Percentiles rank a stretch among this genome's conserved stretches.
Evolutionary conservation across 768 basidiomycete species (phyloP).

Genomic region (Rhodotorula paludigena): DNA sequence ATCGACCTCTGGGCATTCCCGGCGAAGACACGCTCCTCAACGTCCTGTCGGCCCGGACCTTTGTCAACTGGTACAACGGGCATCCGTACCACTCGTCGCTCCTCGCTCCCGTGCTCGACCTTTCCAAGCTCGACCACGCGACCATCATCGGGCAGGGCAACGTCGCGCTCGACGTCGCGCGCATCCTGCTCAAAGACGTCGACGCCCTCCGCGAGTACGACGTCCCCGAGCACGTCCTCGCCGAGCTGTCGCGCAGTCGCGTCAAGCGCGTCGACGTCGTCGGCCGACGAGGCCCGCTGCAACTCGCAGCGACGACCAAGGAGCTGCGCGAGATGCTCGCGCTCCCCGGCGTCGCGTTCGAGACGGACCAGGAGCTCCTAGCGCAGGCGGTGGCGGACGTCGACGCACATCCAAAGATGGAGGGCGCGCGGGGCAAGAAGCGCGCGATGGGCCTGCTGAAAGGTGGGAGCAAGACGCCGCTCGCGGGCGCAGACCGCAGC

Average conservation of each 20-base stretch:
- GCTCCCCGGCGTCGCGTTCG: conserved; percentile 63
- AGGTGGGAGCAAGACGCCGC: conserved; percentile 47
- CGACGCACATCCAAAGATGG: conserved; percentile 26
- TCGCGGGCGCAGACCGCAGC: conserved; percentile 62
- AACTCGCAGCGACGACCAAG: conserved; percentile 86
- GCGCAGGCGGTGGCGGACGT: conserved; percentile 42
- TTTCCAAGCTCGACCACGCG: conserved; percentile 59
- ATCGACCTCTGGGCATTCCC: conserved; percentile 56
- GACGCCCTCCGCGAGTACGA: conserved; percentile 65
- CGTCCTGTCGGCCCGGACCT: conserved; percentile 67
- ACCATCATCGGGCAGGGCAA: conserved; percentile 91
- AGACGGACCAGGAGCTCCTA: conserved; percentile 42
- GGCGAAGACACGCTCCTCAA: conserved; percentile 49
- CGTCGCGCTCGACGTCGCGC: conserved; percentile 84
- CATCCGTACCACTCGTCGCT: conserved; percentile 59
- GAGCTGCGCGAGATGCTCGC: conserved; percentile 78
- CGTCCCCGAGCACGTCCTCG: conserved; percentile 68
- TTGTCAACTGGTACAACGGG: conserved; percentile 95
- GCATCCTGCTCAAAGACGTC: conserved; percentile 74
- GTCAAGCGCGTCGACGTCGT: conserved; percentile 77
- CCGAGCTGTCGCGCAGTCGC: conserved; percentile 58
- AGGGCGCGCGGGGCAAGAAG: conserved; percentile 47
- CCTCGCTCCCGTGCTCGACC: conserved; percentile 58
- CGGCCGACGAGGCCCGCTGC: conserved; percentile 76
- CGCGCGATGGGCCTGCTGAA: conserved; percentile 49